Percentiles rank a stretch among this genome's conserved stretches.
Conservation (phyloP, 768 basidiomycete species). For the Naganishia onofrii region DNA sequence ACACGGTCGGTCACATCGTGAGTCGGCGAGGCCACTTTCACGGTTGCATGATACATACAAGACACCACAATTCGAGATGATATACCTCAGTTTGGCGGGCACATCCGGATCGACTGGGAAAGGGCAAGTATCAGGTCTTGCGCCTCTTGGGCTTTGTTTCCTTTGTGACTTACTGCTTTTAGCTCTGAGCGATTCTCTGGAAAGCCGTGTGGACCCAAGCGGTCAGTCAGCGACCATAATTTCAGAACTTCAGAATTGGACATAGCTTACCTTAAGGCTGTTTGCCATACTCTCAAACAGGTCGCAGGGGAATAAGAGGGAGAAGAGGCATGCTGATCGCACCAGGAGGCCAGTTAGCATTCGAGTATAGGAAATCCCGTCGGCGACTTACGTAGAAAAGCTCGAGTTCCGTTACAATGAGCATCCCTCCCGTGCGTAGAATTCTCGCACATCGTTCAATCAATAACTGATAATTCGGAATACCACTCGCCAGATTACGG, state of each 20-base stretch:
- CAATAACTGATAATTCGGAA: constrained; percentile 38
- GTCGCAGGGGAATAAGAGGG: neutral
- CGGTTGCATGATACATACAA: constrained; percentile 28
- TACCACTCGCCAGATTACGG: constrained; percentile 35
- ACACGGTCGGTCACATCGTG: too few relatives aligned
- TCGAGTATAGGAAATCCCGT: neutral
- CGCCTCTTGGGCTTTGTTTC: neutral
- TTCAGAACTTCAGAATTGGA: neutral
- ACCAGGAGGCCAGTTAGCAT: neutral
- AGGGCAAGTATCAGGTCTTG: neutral
- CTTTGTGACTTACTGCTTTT: constrained; percentile 2
- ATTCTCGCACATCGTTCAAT: constrained; percentile 44
- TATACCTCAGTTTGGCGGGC: constrained; percentile 7
- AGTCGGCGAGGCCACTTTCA: too few relatives aligned
- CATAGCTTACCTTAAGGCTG: constrained; percentile 21
- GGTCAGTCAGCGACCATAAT: neutral
- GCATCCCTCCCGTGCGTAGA: constrained; percentile 42
- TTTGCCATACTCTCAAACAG: constrained; percentile 30
- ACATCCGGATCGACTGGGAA: constrained; percentile 29
- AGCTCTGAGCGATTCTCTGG: constrained; percentile 20
- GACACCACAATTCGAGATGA: constrained; percentile 25
- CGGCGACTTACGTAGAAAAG: constrained; percentile 38
- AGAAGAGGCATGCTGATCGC: constrained; percentile 12
- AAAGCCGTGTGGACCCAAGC: neutral
- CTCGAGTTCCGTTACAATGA: constrained; percentile 45